Evolutionary conservation across 2,329 filamentous ascomycete genomes (phyloP).

Genomic region (Thelonectria olida): DNA sequence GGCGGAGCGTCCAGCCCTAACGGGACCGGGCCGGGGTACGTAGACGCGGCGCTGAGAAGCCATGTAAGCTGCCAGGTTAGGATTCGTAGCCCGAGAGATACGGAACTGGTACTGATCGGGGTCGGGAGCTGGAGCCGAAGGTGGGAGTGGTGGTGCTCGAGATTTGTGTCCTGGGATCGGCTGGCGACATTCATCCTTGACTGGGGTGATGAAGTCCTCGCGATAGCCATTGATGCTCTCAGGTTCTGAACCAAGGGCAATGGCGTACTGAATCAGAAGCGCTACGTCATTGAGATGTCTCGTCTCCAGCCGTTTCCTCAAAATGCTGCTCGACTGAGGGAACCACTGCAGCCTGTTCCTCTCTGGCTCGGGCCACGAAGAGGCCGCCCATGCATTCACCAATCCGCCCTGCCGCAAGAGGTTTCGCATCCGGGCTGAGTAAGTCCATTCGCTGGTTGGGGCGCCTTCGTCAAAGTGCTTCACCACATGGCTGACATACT

Average conservation of each 20-base stretch:
- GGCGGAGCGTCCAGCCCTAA: constrained; percentile 43
- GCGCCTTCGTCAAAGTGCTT: constrained; percentile 57
- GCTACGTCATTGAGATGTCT: constrained; percentile 53
- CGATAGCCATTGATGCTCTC: constrained; percentile 40
- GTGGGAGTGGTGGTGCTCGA: constrained; percentile 32
- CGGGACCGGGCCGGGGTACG: constrained; percentile 39
- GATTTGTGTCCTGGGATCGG: constrained; percentile 48
- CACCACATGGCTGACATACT: constrained; percentile 57
- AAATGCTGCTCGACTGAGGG: constrained; percentile 51
- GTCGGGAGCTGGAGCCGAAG: constrained; percentile 38
- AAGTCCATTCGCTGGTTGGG: constrained; percentile 53
- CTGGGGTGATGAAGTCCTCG: constrained; percentile 47
- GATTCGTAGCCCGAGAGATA: constrained; percentile 47
- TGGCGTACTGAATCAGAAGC: constrained; percentile 50
- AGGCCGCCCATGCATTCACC: constrained; percentile 48
- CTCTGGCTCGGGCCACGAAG: constrained; percentile 47
- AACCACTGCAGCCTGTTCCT: constrained; percentile 50
- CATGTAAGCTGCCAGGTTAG: constrained; percentile 47
- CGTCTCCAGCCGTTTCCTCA: constrained; percentile 56
- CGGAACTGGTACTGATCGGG: constrained; percentile 48
- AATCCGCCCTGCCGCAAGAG: constrained; percentile 52
- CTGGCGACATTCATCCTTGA: constrained; percentile 48
- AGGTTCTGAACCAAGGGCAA: constrained; percentile 49
- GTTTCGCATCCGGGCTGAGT: constrained; percentile 56
- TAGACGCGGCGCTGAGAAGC: constrained; percentile 48